A percentile compares a stretch with the other conserved stretches of the same genome.
Evolutionary conservation across 2,329 filamentous ascomycete genomes (phyloP).

Genomic region (Alternaria longipes): DNA sequence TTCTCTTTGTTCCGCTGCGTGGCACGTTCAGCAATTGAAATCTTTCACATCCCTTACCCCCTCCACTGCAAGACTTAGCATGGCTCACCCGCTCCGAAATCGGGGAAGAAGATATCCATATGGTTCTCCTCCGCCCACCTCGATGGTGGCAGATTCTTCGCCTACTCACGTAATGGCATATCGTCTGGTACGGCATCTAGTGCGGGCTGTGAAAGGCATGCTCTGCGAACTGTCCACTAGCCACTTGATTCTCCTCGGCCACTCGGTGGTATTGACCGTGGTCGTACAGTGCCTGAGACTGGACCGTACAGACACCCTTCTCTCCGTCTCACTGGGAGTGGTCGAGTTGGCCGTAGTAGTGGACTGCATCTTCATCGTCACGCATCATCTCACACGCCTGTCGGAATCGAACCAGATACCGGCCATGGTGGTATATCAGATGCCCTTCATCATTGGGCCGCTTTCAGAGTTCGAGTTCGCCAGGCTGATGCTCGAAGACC

Average conservation of each 20-base stretch:
- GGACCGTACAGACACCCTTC: neutral
- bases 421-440: neutral
- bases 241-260: neutral
- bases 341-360: neutral
- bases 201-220: neutral
- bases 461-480: neutral
- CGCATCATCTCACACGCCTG: neutral
- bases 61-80: neutral
- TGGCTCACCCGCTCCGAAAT: neutral
- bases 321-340: neutral
- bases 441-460: neutral
- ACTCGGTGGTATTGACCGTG: neutral
- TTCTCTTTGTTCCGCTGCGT: too few species aligned
- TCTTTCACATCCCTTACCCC: neutral
- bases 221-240: neutral
- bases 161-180: neutral
- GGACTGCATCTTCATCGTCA: constrained; percentile 5
- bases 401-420: neutral
- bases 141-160: neutral
- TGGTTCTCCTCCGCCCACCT: neutral
- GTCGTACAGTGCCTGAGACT: neutral
- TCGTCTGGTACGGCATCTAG: neutral
- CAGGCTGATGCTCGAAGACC: neutral
- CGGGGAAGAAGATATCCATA: neutral
- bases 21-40: neutral